phyloP scores from a whole-genome alignment of 768 basidiomycete genomes.

The Russula ochroleuca region DNA sequence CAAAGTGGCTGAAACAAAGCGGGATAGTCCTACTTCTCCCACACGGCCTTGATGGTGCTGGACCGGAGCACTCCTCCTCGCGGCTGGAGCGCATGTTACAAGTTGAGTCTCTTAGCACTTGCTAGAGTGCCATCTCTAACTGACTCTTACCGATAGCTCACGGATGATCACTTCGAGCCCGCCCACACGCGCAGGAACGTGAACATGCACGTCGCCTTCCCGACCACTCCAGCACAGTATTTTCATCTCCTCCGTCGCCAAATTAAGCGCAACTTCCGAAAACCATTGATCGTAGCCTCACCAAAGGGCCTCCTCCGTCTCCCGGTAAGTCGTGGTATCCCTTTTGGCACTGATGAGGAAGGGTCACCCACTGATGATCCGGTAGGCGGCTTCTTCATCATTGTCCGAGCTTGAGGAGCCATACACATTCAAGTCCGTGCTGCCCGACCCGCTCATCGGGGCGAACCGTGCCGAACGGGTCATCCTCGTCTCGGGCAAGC shows the following conservation, averaged over 20 bases:
- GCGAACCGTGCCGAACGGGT: conserved; percentile 50
- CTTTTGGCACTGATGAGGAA: neutral
- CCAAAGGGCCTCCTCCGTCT: conserved; percentile 81
- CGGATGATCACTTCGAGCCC: conserved; percentile 59
- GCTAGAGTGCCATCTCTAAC: conserved; percentile 4
- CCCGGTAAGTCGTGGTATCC: conserved; percentile 46
- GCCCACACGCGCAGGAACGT: conserved; percentile 44
- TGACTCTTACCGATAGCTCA: conserved; percentile 48
- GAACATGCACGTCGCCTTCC: conserved; percentile 82
- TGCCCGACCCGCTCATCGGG: conserved; percentile 47
- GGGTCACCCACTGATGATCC: neutral
- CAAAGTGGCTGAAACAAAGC: conserved; percentile 92
- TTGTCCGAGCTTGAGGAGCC: conserved; percentile 57
- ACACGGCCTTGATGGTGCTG: conserved; percentile 88
- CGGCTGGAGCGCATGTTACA: conserved; percentile 90
- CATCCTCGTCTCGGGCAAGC: conserved; percentile 75
- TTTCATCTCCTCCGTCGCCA: conserved; percentile 92
- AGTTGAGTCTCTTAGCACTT: conserved; percentile 37
- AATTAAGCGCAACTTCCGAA: conserved; percentile 78
- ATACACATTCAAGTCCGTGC: conserved; percentile 63
- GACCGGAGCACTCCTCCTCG: conserved; percentile 89
- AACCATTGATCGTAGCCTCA: conserved; percentile 77
- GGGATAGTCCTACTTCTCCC: conserved; percentile 82
- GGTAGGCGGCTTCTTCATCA: conserved; percentile 67
- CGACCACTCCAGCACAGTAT: conserved; percentile 87